Base-by-base conservation (phyloP, 2,329 filamentous ascomycete species). In the Tolypocladium album region DNA sequence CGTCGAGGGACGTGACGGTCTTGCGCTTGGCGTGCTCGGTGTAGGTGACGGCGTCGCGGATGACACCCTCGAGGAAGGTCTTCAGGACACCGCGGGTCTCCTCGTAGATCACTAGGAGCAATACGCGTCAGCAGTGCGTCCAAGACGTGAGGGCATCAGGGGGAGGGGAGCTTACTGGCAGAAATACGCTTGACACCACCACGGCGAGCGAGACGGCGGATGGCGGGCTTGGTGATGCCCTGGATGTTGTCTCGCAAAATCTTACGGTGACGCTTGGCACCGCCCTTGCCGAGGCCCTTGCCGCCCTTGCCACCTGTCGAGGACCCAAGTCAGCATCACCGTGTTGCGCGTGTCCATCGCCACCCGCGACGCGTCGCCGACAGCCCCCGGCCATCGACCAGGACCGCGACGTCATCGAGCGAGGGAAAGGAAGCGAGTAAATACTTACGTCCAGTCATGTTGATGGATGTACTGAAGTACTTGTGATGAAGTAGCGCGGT, bases 141-240 rank as follows among this genome's bases (percentile, higher is more conserved):
- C 36, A 4, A 31, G 3, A 31, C 55, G 57, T 17, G 38, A 45
- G 43, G 40, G 45, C 20, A 6, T 17, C 7, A 8, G 24, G 22
- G 0, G 39, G 45, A 31, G 50, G 31, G 55, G 50, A 61, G 81
- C 83, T 76, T 85, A 90, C 87, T 95, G 76, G 92, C 92, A 73
- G 92, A 96, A 74, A 97, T 97, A 96, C 92, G 92, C 90, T 97
- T 97, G 85, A 97, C 92, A 92, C 92, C 92, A 79, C 92, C 92
- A 94, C 92, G 92, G 82, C 92, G 92, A 67, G 92, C 92, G 77
- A 97, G 92, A 95, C 92, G 92, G 74, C 92, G 89, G 80, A 97
- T 97, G 72, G 92, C 92, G 72, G 92, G 92, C 89, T 97, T 97
- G 75, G 92, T 97, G 76, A 97, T 97, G 82, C 92, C 92, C 83